Conservation (phyloP, 2,329 filamentous ascomycete species). For the Beauveria sp. region DNA sequence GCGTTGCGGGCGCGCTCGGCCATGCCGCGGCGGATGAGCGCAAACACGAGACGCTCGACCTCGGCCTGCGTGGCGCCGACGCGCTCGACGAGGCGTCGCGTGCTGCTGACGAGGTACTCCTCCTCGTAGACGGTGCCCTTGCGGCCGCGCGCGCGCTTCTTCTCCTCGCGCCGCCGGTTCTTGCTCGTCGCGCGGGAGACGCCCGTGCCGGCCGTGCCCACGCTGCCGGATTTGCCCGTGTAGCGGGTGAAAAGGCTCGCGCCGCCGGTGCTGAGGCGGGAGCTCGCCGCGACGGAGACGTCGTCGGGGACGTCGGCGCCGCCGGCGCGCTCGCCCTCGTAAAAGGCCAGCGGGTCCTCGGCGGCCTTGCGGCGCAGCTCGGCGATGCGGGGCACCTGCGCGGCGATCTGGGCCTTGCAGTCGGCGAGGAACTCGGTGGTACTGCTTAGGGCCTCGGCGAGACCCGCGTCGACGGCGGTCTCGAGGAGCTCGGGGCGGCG, state of each 20-base stretch:
- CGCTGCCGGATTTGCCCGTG: constrained; percentile 59
- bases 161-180: constrained; percentile 82
- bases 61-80: constrained; percentile 68
- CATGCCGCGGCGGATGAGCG: constrained; percentile 74
- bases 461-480: constrained; percentile 65
- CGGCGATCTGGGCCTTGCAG: constrained; percentile 75
- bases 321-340: constrained; percentile 63
- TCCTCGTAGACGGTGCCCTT: constrained; percentile 98
- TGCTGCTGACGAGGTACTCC: constrained; percentile 87
- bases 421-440: constrained; percentile 91
- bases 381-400: constrained; percentile 77
- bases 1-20: constrained; percentile 76
- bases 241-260: constrained; percentile 92
- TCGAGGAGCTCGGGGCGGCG: constrained; percentile 54
- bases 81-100: constrained; percentile 74
- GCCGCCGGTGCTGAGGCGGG: constrained; percentile 68
- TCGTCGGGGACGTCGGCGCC: constrained; percentile 79
- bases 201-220: constrained; percentile 63
- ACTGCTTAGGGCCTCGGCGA: constrained; percentile 71
- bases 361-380: constrained; percentile 76
- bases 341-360: constrained; percentile 82
- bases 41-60: constrained; percentile 65
- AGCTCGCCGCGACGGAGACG: constrained; percentile 77
- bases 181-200: constrained; percentile 76
- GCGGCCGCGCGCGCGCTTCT: constrained; percentile 88